Base-by-base conservation (phyloP, 1,284 basidiomycete species). In the Austropuccinia psidii region DNA sequence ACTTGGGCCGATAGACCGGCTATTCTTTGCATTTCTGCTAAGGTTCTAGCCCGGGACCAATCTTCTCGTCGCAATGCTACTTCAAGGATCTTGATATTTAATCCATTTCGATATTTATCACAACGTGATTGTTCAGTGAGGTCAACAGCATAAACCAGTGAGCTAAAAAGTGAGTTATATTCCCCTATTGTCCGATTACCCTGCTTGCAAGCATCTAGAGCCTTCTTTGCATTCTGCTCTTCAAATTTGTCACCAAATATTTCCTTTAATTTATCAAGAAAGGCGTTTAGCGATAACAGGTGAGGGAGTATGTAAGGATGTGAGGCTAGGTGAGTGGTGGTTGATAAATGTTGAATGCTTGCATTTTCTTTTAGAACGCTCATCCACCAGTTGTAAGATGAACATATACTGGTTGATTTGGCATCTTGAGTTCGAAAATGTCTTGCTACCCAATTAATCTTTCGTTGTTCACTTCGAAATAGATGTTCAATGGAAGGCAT, bases 401-500 rank as follows among this genome's bases (percentile, higher is more conserved):
- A 43, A 27, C 45, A 7, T 15, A 31, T 7, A 3, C 35, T 11
- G 8, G n/a, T 6, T 6, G 37, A 33, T 8, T 50, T 35, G n/a
- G n/a, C 62, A 35, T 49, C 50, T 2, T 9, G 2, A 31, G 29
- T n/a, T 1, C 49, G 21, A 37, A 52, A 66, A 21, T 41, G 49
- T 19, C 52, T 15, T 4, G 52, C 50, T 1, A 67, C 65, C 65
- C 65, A 67, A 29, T 67, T 67, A 24, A 67, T 67, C n/a, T 55
- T 52, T 21, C 35, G 49, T 47, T 33, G 37, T 47, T 49, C 43
- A 4, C 17, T 35, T 1, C 4, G 3, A 31, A 52, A 50, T 4
- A 33, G 13, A 35, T 24, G 15, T 33, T 62, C 60, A 3, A 29
- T 43, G 17, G 43, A 39, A 5, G 47, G 24, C n/a, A 62, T 29